A percentile compares a stretch with the other conserved stretches of the same genome.
Conservation (phyloP, 768 basidiomycete genomes). For the Xanthoconium stramineum region DNA sequence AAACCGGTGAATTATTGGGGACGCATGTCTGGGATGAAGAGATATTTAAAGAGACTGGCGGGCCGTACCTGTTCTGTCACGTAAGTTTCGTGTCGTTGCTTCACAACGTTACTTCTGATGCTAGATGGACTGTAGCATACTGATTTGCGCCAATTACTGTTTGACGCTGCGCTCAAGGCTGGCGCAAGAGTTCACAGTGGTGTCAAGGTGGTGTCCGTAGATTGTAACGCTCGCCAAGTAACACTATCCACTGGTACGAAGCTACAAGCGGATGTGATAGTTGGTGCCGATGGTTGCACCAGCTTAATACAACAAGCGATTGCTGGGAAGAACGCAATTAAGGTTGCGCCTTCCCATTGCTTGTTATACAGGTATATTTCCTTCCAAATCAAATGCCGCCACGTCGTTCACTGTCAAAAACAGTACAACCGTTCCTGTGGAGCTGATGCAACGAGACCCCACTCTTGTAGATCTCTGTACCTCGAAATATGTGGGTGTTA, state of each 20-base stretch:
- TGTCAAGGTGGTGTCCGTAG: constrained; percentile 35
- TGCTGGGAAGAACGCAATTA: constrained; percentile 30
- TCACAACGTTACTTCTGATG: not conserved
- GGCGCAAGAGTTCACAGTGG: constrained; percentile 49
- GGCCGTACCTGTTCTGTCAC: constrained; percentile 47
- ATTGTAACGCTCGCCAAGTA: constrained; percentile 33
- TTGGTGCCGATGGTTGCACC: constrained; percentile 58
- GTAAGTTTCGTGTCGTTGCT: constrained; percentile 29
- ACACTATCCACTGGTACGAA: constrained; percentile 40
- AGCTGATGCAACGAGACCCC: constrained; percentile 39
- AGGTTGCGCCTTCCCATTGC: constrained; percentile 22
- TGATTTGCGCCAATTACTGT: constrained; percentile 48
- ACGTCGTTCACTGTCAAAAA: not conserved
- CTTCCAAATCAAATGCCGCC: not conserved
- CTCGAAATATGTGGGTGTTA: constrained; percentile 15
- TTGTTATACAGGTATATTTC: constrained; percentile 45
- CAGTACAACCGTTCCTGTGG: constrained; percentile 41
- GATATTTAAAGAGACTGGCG: constrained; percentile 47
- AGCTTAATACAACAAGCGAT: constrained; percentile 41
- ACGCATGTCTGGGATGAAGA: constrained; percentile 45
- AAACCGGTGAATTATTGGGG: constrained; percentile 44
- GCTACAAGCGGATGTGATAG: constrained; percentile 48
- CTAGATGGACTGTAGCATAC: constrained; percentile 39
- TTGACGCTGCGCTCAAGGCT: constrained; percentile 42
- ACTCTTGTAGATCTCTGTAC: constrained; percentile 33